Evolutionary conservation across 257 asterid species (phyloP), one percentile per base, ranked within the genome.

Genomic region (Coffea canephora): DNA sequence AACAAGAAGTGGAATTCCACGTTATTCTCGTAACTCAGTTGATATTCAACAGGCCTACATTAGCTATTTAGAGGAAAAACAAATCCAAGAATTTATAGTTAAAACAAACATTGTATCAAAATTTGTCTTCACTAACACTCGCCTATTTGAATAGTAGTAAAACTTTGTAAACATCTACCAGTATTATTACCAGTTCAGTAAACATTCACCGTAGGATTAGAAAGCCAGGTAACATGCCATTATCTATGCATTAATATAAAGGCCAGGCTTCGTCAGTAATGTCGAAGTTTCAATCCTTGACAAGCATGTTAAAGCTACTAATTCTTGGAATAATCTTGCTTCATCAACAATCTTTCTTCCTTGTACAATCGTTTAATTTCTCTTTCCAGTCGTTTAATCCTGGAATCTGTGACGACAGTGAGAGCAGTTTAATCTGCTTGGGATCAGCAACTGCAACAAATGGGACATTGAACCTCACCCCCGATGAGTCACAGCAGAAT

Each of bases 341-440:
- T 67, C 82, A 74, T 87, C 87, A 77, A 46, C 57, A 78, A 61
- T 84, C 82, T 48, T 23, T 77, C 36, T 23, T 9, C 74, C 72
- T 76, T 14, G 91, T 77, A 0, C 78, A 85, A 78, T 85, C 93
- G 19, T 80, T 81, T 54, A 88, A 88, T 66, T 89, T 92, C 83
- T 87, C 94, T 0, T 89, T 88, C 79, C 23, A 90, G 31, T 85
- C 88, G 2, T 92, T 90, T 69, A 88, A 86, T 77, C 79, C 89
- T 0, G 75, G 81, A 23, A 86, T 88, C 72, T 90, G 93, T 45
- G 77, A 39, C 7, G 64, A 71, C 39, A 77, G 70, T 39, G 82
- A 66, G 5, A 65, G 89, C 81, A 76, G 80, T 45, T 73, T 92
- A 70, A 83, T 89, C 79, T 88, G 94, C 65, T 85, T 82, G 93